These are phyloP conservation scores for Tephrocybe sp. DNA, from an alignment of 768 basidiomycete species.

Conservation along the genomic window DNA sequence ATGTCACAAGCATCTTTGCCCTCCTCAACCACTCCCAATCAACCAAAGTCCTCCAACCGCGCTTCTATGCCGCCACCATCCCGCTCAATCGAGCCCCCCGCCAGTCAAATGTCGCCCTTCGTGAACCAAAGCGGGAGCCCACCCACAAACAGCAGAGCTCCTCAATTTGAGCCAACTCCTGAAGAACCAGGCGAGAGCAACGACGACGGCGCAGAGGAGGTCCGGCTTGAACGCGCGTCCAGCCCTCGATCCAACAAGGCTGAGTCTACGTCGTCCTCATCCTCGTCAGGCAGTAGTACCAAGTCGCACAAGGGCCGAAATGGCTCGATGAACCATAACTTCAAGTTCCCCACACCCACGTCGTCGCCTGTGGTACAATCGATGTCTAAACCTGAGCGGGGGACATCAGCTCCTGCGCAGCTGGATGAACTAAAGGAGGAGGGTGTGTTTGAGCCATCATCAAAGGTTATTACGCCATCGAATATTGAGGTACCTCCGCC, in stretches of 20 bases:
- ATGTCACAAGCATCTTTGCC: constrained; percentile 69
- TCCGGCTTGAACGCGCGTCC: constrained; percentile 25
- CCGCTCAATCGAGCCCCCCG: constrained; percentile 41
- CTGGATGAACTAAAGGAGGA: constrained; percentile 19
- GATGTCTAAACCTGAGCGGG: constrained; percentile 14
- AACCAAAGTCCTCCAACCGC: constrained; percentile 43
- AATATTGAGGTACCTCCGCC: constrained; percentile 79
- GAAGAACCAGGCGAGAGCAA: constrained; percentile 45
- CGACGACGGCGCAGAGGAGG: constrained; percentile 30
- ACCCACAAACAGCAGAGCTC: constrained; percentile 17
- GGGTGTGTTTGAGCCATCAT: constrained; percentile 13
- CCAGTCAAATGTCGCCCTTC: constrained; percentile 34
- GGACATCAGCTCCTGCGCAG: constrained; percentile 25
- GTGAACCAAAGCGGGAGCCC: constrained; percentile 36
- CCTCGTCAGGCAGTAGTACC: too few relatives aligned
- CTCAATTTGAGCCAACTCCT: constrained; percentile 46
- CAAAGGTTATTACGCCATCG: constrained; percentile 50
- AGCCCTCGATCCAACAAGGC: background rate
- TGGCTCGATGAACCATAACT: constrained; percentile 77
- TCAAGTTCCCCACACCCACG: constrained; percentile 60
- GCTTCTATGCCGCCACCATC: constrained; percentile 67
- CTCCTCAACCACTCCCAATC: constrained; percentile 35
- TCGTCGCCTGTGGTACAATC: constrained; percentile 28
- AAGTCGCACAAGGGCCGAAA: constrained; percentile 26
- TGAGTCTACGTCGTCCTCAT: too few relatives aligned